Evolutionary conservation across 345 rosid genomes (phyloP).

Genomic region (Moricandia moricandioides): DNA sequence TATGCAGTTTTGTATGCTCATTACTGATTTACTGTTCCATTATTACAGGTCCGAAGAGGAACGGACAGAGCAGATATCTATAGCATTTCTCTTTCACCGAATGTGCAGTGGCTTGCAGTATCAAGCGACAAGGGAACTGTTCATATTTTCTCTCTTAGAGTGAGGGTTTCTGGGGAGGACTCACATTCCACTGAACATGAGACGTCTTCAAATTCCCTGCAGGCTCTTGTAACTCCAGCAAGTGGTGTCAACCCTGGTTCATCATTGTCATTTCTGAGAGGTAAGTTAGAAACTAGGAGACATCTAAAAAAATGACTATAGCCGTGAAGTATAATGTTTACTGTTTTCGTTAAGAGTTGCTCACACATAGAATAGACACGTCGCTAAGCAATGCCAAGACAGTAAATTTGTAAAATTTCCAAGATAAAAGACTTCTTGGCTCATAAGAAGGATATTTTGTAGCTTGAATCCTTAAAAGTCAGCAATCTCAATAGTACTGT

Average conservation of each 20-base stretch:
- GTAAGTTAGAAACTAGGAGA: conserved; percentile 35
- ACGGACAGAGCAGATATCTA: conserved; percentile 86
- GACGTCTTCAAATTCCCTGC: conserved; percentile 64
- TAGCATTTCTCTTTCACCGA: conserved; percentile 68
- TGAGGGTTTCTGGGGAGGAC: conserved; percentile 72
- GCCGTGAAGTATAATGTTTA: neutral
- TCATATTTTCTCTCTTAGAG: conserved; percentile 83
- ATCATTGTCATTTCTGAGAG: conserved; percentile 84
- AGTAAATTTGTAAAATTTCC: neutral
- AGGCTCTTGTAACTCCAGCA: conserved; percentile 63
- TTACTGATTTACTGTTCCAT: conserved; percentile 4
- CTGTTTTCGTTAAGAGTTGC: neutral
- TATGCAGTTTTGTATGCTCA: neutral
- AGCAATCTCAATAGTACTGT: neutral
- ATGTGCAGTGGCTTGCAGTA: conserved; percentile 85
- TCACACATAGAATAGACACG: neutral
- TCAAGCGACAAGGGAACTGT: conserved; percentile 90
- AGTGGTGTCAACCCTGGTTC: conserved; percentile 76
- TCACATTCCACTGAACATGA: conserved; percentile 47
- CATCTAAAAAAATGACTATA: neutral
- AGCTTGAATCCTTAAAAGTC: neutral
- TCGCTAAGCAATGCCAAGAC: neutral
- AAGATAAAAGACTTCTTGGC: neutral
- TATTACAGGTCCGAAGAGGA: conserved; percentile 80
- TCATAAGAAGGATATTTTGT: neutral